Evolutionary conservation across 257 asterid species (phyloP), one percentile per base, ranked within the genome.

Genomic region (Perilla frutescens): DNA sequence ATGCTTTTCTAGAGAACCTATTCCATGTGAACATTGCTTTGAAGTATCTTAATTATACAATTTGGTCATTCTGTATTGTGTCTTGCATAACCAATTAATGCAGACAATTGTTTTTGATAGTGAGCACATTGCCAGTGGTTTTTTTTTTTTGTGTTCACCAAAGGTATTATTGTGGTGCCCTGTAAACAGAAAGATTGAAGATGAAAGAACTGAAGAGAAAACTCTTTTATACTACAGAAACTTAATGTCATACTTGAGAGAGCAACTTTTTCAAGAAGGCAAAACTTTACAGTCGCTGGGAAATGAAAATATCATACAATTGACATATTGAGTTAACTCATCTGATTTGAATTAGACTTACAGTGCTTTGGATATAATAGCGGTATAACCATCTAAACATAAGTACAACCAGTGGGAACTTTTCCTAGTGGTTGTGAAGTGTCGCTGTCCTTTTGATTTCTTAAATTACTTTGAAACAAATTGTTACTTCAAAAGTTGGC

Each of bases 261-360:
- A 68, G 40, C 39, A 68, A 15, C 40, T 53, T 70, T 48, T 43
- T 70, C 32, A 7, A 32, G 66, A 70, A 43, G 39, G 44, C 29
- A 9, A 29, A 12, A 8, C 1, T 40, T 20, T 51, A 60, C 36
- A 34, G 53, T 10, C 36, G 5, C 53, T 47, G 48, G 43, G 40
- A 59, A 71, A 59, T 71, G 41, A 34, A 55, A 70, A 29, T 39
- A 41, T 71, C 49, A 70, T 70, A 41, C 48, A 31, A n/a, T 44
- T 70, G 76, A 61, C 56, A 34, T 37, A 53, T 40, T n/a, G 34
- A 32, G 3, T 11, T 49, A 37, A 49, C 32, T 37, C 54, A 29
- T 39, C 29, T 2, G 14, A 26, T 8, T 70, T 57, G 8, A 15
- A 26, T 71, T 58, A 39, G 56, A 11, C 41, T 14, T 31, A 45